Conservation (phyloP, 345 rosid genomes). For the Hibiscus mutabilis region DNA sequence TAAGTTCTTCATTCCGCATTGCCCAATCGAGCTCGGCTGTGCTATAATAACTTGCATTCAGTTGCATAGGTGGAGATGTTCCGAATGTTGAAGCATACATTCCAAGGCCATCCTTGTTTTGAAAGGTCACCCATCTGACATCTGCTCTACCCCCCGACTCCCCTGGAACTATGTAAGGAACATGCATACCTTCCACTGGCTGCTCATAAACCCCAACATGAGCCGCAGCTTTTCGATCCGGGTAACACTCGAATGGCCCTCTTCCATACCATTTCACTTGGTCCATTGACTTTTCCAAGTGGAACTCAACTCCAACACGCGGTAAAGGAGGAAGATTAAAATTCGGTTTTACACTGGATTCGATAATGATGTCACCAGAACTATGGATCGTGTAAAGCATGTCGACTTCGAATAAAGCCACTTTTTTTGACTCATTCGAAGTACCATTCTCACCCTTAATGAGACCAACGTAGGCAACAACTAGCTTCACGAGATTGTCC, state of each 20-base stretch:
- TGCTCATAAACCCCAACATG: conserved; percentile 65
- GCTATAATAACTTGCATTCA: conserved; percentile 83
- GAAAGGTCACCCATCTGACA: conserved; percentile 88
- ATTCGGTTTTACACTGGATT: conserved; percentile 54
- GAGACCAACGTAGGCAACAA: conserved; percentile 40
- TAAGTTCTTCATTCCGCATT: conserved; percentile 62
- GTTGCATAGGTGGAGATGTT: conserved; percentile 80
- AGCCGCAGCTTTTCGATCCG: conserved; percentile 94
- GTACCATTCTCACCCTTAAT: conserved; percentile 20
- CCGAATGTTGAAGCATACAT: conserved; percentile 73
- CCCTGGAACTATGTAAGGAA: conserved; percentile 91
- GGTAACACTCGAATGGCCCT: conserved; percentile 97
- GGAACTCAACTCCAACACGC: conserved; percentile 79
- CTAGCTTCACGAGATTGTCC: conserved; percentile 42
- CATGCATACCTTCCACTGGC: conserved; percentile 68
- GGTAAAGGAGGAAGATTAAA: conserved; percentile 83
- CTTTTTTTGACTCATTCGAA: conserved; percentile 21
- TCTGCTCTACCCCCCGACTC: conserved; percentile 89
- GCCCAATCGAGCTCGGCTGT: conserved; percentile 67
- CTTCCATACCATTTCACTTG: conserved; percentile 77
- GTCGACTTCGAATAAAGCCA: conserved; percentile 45
- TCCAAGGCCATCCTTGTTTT: conserved; percentile 63
- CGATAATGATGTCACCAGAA: conserved; percentile 72
- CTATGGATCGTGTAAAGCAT: conserved; percentile 53
- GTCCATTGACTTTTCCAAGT: conserved; percentile 62